Percentiles rank a stretch among this genome's conserved stretches.
phyloP scores from a whole-genome alignment of 192 early-diverging fungal species.

The Umbelopsis sp. region DNA sequence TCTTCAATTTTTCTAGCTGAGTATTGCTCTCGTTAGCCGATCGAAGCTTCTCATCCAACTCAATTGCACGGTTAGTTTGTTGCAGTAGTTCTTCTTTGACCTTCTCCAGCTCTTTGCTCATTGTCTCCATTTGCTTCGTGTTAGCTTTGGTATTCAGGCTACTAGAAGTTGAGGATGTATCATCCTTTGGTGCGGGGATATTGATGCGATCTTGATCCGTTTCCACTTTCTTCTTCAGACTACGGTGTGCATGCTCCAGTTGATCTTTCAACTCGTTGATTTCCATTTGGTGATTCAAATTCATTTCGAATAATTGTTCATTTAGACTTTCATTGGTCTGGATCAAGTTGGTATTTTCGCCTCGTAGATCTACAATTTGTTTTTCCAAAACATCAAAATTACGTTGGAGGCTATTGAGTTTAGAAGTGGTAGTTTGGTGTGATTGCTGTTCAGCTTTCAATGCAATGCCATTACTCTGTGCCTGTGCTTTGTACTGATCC shows the following conservation, averaged over 20 bases:
- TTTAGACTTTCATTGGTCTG: background rate
- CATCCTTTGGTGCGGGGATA: background rate
- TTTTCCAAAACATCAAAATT: background rate
- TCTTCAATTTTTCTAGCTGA: background rate
- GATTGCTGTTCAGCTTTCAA: background rate
- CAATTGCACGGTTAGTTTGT: background rate
- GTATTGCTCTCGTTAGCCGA: background rate
- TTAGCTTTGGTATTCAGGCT: background rate
- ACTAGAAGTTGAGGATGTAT: background rate
- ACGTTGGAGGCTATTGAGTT: background rate
- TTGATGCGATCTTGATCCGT: background rate
- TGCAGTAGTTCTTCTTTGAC: background rate
- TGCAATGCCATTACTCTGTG: background rate
- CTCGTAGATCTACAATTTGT: background rate
- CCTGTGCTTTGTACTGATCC: background rate
- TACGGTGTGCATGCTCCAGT: background rate
- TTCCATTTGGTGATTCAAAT: slow-evolving; percentile 9
- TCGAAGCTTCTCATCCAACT: background rate
- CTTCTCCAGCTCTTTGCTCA: background rate
- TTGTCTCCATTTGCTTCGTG: background rate
- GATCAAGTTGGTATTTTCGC: background rate
- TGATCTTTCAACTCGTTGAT: background rate
- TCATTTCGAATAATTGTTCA: background rate
- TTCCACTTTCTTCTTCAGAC: background rate
- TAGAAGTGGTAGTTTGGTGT: background rate